phyloP scores from a whole-genome alignment of 2,329 filamentous ascomycete genomes.

The Penicillium thymicola region DNA sequence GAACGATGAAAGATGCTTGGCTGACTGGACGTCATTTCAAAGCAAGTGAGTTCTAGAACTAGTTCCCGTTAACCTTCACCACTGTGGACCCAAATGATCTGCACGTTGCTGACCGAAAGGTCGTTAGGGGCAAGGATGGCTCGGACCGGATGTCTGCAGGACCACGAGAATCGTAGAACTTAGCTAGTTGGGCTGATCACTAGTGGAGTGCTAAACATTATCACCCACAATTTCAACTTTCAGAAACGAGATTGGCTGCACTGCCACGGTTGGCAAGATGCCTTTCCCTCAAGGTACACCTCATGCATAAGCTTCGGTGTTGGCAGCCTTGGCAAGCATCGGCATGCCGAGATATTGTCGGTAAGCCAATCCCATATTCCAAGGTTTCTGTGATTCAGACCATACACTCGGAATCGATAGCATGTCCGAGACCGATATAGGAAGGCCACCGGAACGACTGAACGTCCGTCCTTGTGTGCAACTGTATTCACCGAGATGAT shows the following conservation, averaged over 20 bases:
- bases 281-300: slow-evolving; percentile 14
- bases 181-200: background rate
- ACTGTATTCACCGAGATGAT: background rate
- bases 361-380: too few relatives aligned
- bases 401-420: too few relatives aligned
- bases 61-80: background rate
- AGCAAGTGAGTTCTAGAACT: background rate
- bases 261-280: background rate
- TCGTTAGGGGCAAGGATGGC: background rate
- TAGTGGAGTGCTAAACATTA: slow-evolving; percentile 13
- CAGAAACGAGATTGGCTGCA: background rate
- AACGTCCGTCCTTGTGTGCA: background rate
- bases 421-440: background rate
- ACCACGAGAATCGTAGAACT: background rate
- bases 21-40: background rate
- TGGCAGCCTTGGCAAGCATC: background rate
- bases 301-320: slow-evolving; percentile 13
- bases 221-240: background rate
- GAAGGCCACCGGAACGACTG: background rate
- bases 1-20: too few relatives aligned
- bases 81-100: background rate
- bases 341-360: too few relatives aligned
- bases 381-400: too few relatives aligned
- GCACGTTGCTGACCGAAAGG: background rate
- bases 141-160: background rate